A percentile compares a stretch with the other conserved stretches of the same genome.
These are phyloP conservation scores for Petunia hybrid DNA, from an alignment of 305 asterid genomes.

Conservation along the genomic window DNA sequence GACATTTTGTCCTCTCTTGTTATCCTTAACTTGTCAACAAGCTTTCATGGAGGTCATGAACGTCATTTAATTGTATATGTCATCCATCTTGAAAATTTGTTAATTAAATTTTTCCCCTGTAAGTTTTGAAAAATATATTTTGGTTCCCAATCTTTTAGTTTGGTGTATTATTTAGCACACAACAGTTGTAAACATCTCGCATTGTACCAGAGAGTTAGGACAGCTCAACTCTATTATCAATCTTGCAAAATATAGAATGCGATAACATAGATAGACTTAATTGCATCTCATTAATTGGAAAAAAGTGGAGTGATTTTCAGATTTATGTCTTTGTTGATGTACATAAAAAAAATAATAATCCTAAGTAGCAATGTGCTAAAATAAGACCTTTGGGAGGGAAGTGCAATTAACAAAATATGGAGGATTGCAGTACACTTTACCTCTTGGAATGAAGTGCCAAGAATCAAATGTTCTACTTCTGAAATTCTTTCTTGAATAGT, in stretches of 20 bases:
- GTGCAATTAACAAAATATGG: not conserved
- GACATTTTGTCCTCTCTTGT: slow-evolving; percentile 22
- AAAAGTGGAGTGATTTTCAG: not conserved
- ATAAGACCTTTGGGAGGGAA: not conserved
- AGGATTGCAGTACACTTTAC: slow-evolving; percentile 23
- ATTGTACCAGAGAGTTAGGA: not conserved
- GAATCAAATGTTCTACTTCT: slow-evolving; percentile 30
- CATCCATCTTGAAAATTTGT: not conserved
- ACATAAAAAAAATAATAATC: not conserved
- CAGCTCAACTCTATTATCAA: not conserved
- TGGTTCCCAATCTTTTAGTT: not conserved
- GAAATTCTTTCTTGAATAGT: slow-evolving; percentile 12
- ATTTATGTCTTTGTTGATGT: not conserved
- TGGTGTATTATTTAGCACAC: not conserved
- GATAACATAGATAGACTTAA: not conserved
- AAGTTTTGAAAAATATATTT: not conserved
- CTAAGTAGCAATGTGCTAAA: slow-evolving; percentile 5
- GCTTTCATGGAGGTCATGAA: slow-evolving; percentile 29
- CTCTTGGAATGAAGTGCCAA: slow-evolving; percentile 16
- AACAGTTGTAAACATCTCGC: not conserved
- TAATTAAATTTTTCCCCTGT: not conserved
- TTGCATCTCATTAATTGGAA: not conserved
- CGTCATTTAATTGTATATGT: not conserved
- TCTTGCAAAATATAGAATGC: not conserved
- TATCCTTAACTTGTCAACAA: slow-evolving; percentile 26